Evolutionary conservation across 257 asterid species (phyloP), one percentile per base, ranked within the genome.

Genomic region (Ehretia macrophylla): DNA sequence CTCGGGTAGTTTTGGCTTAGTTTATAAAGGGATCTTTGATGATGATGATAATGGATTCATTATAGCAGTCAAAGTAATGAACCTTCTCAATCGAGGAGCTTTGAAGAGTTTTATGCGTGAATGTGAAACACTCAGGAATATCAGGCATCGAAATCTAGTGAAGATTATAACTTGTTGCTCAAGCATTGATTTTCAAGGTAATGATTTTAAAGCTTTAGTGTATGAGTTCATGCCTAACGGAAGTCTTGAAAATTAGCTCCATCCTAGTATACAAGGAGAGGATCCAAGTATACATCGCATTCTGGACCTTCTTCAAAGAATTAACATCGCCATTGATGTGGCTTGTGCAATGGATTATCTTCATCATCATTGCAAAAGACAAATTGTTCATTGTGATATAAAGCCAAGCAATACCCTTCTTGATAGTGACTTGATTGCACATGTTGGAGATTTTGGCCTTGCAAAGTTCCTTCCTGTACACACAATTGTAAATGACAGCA

Each of bases 321-420:
- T 75, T 55, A 59, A 63, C 44, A 67, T 67, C 40, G 75, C 66
- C 14, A 63, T 67, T 32, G 77, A 67, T 50, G 63, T 75, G 38
- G 77, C 81, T 12, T 71, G 59, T 0, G 75, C 81, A 11, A 17
- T 75, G 68, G 71, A 71, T 17, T 75, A 71, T 55, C 77, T 75
- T 39, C 81, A 75, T 21, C 59, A 64, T 13, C 60, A 59, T 37
- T 58, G 67, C 32, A 63, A 54, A 49, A 67, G 27, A 40, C 72
- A 70, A 8, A 58, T 75, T 9, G 48, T 71, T 58, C 81, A 71
- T 44, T 55, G 70, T 60, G 77, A 70, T 59, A 44, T 72, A 8
- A 72, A 72, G 59, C 77, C 73, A 19, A 62, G 63, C 47, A 72
- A 72, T 40, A 58, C 67, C 50, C 62, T 62, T 38, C 39, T 75